Conservation (phyloP, 208 protist genomes). For the Wallacemonas rigidus region DNA sequence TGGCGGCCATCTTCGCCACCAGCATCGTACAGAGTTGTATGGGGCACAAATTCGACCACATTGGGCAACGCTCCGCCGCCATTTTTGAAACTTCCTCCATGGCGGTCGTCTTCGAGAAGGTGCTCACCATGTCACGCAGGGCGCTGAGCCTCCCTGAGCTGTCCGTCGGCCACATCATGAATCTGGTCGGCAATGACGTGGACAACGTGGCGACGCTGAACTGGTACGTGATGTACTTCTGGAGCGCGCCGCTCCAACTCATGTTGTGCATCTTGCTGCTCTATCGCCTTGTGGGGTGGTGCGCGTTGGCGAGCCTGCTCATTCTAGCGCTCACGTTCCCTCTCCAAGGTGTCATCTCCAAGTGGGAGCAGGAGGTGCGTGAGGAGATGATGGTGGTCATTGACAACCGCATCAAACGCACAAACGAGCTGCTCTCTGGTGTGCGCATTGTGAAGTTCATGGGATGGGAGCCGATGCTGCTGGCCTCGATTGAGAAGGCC, state of each 20-base stretch:
- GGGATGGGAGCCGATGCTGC: slow-evolving; percentile 81
- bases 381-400: slow-evolving; percentile 40
- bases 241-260: slow-evolving; percentile 69
- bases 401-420: slow-evolving; percentile 84
- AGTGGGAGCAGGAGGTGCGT: slow-evolving; percentile 34
- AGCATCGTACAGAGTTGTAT: slow-evolving; percentile 36
- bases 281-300: slow-evolving; percentile 51
- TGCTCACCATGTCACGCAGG: slow-evolving; percentile 43
- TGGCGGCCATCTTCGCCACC: slow-evolving; percentile 34
- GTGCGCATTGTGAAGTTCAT: slow-evolving; percentile 93
- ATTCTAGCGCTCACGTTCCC: slow-evolving; percentile 69
- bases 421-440: slow-evolving; percentile 87
- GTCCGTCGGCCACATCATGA: slow-evolving; percentile 79
- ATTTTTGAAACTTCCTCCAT: slow-evolving; percentile 66
- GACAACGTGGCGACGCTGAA: slow-evolving; percentile 60
- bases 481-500: slow-evolving; percentile 38
- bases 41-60: slow-evolving; percentile 68
- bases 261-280: slow-evolving; percentile 46
- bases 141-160: slow-evolving; percentile 54
- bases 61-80: slow-evolving; percentile 45
- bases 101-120: slow-evolving; percentile 76
- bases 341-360: slow-evolving; percentile 46
- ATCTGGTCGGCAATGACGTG: slow-evolving; percentile 69
- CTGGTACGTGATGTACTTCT: slow-evolving; percentile 79
- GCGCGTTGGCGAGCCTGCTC: slow-evolving; percentile 55